phyloP scores from a whole-genome alignment of 2,329 filamentous ascomycete genomes.

The Orbilia ellipsospora region DNA sequence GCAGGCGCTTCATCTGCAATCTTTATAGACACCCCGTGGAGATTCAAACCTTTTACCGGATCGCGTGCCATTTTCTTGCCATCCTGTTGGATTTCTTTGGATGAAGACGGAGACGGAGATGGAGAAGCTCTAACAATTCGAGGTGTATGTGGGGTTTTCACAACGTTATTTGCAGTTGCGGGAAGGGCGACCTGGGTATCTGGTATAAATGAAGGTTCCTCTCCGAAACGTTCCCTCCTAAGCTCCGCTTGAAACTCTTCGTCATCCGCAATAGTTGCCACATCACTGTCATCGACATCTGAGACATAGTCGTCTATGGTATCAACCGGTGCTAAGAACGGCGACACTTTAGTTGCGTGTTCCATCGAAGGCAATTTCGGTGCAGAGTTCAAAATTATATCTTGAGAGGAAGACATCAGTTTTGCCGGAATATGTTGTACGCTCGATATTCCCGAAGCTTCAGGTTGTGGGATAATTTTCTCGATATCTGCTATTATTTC shows the following conservation, averaged over 20 bases:
- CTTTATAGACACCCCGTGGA: not conserved
- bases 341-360: not conserved
- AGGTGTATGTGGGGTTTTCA: not conserved
- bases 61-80: not conserved
- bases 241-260: slow-evolving; percentile 53
- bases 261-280: slow-evolving; percentile 45
- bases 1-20: not conserved
- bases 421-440: not conserved
- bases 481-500: too few species aligned
- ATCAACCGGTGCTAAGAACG: slow-evolving; percentile 6
- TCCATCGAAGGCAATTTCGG: not conserved
- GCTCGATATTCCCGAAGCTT: not conserved
- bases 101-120: not conserved
- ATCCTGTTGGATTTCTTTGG: not conserved
- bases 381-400: not conserved
- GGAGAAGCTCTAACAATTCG: not conserved
- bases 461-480: too few species aligned
- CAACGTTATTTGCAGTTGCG: not conserved
- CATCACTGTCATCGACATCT: slow-evolving; percentile 47
- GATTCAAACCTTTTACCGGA: not conserved
- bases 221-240: slow-evolving; percentile 49
- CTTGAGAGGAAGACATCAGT: not conserved
- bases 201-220: slow-evolving; percentile 1
- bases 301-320: slow-evolving; percentile 42
- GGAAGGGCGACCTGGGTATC: not conserved